Evolutionary conservation across 2,329 filamentous ascomycete species (phyloP).

Genomic region (Daldinia sp.): DNA sequence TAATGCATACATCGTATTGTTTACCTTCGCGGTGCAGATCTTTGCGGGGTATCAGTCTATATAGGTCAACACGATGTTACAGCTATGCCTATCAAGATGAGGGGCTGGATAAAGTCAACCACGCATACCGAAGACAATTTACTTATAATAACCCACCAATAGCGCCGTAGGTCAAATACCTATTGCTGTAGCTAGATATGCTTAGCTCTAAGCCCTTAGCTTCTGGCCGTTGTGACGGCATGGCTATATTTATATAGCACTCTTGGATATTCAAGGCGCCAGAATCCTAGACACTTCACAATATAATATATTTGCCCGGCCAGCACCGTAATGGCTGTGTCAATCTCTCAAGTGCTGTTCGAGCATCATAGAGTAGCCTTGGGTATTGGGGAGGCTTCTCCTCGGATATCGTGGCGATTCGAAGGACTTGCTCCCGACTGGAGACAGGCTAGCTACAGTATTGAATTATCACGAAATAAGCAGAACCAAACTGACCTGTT

Average conservation of each 20-base stretch:
- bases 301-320: background rate
- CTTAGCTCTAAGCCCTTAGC: background rate
- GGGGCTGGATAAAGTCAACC: background rate
- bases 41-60: background rate
- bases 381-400: conserved; percentile 54
- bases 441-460: conserved; percentile 54
- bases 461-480: conserved; percentile 49
- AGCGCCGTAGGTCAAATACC: background rate
- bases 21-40: too few species aligned
- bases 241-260: background rate
- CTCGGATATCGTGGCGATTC: conserved; percentile 58
- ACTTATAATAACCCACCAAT: background rate
- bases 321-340: conserved; percentile 47
- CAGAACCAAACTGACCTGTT: conserved; percentile 21
- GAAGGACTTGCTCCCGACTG: conserved; percentile 50
- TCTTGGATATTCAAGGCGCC: background rate
- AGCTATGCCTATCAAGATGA: background rate
- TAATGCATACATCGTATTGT: too few species aligned
- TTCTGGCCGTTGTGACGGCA: background rate
- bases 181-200: background rate
- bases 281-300: background rate
- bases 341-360: conserved; percentile 51
- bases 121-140: background rate
- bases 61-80: background rate
- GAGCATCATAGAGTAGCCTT: conserved; percentile 53